Conservation (phyloP, 805 yeast species). For the Nematodospora valgi region DNA sequence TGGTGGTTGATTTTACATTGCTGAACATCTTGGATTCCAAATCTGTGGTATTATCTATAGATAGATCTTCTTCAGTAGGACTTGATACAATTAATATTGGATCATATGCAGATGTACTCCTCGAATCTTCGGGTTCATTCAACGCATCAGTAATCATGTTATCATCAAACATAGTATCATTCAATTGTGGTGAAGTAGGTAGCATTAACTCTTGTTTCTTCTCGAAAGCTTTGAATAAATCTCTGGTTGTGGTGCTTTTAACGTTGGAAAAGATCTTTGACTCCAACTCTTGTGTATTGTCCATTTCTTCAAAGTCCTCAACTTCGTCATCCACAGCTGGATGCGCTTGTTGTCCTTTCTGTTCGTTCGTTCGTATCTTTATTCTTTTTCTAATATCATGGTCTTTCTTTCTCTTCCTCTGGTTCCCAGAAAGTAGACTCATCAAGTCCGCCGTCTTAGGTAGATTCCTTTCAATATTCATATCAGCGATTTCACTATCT, state of each 20-base stretch:
- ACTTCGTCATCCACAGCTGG: background rate
- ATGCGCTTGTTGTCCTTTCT: background rate
- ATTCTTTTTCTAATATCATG: background rate
- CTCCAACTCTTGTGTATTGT: constrained; percentile 24
- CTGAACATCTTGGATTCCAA: constrained; percentile 20
- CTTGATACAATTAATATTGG: too few species aligned
- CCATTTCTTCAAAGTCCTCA: too few species aligned
- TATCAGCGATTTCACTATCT: too few species aligned
- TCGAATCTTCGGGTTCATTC: too few species aligned
- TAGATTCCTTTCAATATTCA: too few species aligned
- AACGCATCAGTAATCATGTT: too few species aligned
- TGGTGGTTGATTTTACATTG: constrained; percentile 15
- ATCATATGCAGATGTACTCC: too few species aligned
- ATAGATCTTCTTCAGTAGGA: too few species aligned
- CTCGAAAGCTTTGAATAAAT: constrained; percentile 17
- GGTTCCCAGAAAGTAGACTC: constrained; percentile 4
- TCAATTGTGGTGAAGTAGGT: too few species aligned
- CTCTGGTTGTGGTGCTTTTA: constrained; percentile 17
- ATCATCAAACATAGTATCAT: too few species aligned
- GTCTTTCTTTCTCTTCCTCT: background rate
- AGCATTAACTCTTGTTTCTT: background rate
- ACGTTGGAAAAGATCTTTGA: constrained; percentile 16
- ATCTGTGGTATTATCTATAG: constrained; percentile 10
- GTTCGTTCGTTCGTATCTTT: background rate
- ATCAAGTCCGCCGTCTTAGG: too few species aligned